Conservation (phyloP, 108 stramenopile genomes). For the Nannochloropsis gaditana region DNA sequence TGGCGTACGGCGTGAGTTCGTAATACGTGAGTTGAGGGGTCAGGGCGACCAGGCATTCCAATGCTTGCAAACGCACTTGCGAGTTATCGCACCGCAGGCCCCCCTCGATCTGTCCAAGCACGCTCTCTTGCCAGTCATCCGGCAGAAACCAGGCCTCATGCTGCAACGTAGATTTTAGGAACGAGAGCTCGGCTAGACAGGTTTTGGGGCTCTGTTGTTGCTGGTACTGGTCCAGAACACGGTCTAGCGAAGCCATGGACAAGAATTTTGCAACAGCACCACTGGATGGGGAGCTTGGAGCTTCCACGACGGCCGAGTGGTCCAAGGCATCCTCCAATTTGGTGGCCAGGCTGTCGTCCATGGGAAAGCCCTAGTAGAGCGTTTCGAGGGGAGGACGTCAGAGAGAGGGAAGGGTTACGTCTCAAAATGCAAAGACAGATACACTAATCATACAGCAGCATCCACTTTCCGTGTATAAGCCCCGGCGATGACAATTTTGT, state of each 20-base stretch:
- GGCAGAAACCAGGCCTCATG: slow-evolving; percentile 8
- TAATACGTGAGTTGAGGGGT: slow-evolving; percentile 2
- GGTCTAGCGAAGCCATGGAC: background rate
- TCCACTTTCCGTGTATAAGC: too few species aligned
- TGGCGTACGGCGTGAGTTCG: background rate
- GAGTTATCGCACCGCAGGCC: background rate
- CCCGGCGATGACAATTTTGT: too few species aligned
- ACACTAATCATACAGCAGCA: too few species aligned
- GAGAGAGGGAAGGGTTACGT: too few species aligned
- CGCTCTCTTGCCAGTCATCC: slow-evolving; percentile 16
- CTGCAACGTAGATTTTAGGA: background rate
- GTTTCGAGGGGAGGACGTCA: too few species aligned
- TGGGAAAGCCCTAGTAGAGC: background rate
- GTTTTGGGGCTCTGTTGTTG: background rate
- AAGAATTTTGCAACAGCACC: background rate
- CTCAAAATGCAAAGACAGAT: too few species aligned
- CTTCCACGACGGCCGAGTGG: background rate
- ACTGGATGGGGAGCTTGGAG: background rate
- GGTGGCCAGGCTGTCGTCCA: slow-evolving; percentile 1
- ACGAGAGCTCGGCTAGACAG: background rate
- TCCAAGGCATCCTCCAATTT: background rate
- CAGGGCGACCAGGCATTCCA: background rate
- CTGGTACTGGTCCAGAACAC: background rate
- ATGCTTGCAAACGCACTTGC: slow-evolving; percentile 17
- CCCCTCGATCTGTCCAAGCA: background rate